Evolutionary conservation across 2,329 filamentous ascomycete genomes (phyloP), one percentile per base, ranked within the genome.

Genomic region (Hortaea sp.): DNA sequence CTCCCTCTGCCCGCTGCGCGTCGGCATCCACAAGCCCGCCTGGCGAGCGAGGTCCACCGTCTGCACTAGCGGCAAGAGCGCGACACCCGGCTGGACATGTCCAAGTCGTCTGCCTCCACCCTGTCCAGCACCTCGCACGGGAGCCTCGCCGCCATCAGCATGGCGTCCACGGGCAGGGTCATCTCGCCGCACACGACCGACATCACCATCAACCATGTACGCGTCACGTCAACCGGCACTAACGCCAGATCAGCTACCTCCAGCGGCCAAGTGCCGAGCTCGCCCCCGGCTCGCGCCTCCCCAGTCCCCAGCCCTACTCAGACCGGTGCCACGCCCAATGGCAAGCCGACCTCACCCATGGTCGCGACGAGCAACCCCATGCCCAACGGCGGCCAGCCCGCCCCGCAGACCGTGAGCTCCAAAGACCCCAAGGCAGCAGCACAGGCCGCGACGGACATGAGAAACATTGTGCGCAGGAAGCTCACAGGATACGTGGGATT

Each of bases 401-500:
- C 55, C 27, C 69, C 70, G 28, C 78, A 81, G 63, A 82, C 79
- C 28, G 75, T 82, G 58, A 76, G 71, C 63, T 81, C 78, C 43
- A 81, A 77, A 66, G 77, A 82, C 60, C 79, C 79, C 48, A 82
- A 82, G 63, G 66, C 67, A 49, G 70, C 72, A 50, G 67, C 73
- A 46, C 63, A 70, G 58, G 63, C 71, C 56, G 67, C 70, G 44
- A 66, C 66, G 56, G 65, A 76, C 57, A 84, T 84, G 77, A 83
- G 83, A 71, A 97, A 98, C 76, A 94, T 98, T 68, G 90, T 98
- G 62, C 87, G 92, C 71, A 82, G 92, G 71, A 98, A 98, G 78
- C 76, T 98, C 66, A 97, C 92, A 43, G 92, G 92, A 65, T 98
- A 97, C 63, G 92, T 98, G 63, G 92, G 92, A 57, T 98, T 98